phyloP scores from a whole-genome alignment of 1,284 basidiomycete species.

The Phylloporus sp. region DNA sequence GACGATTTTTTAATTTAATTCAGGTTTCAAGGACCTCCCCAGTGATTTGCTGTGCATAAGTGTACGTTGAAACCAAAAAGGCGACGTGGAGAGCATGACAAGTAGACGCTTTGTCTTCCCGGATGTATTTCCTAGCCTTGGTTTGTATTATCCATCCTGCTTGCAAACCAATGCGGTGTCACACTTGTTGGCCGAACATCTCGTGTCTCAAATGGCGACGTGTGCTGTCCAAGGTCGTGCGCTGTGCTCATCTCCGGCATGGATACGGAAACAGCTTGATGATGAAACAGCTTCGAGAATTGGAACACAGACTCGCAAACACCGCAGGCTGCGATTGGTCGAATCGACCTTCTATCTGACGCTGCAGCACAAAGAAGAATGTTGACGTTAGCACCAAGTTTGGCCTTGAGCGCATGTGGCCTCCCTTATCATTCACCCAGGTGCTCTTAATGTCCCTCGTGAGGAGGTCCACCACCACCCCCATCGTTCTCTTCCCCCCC shows the following conservation, averaged over 20 bases:
- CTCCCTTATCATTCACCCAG: slow-evolving; percentile 36
- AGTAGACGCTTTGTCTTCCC: slow-evolving; percentile 33
- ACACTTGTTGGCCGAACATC: slow-evolving; percentile 29
- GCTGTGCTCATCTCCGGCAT: slow-evolving; percentile 39
- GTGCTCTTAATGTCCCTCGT: slow-evolving; percentile 40
- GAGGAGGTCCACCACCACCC: slow-evolving; percentile 16
- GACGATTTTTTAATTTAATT: slow-evolving; percentile 9
- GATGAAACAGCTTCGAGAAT: slow-evolving; percentile 44
- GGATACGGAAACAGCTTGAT: slow-evolving; percentile 32
- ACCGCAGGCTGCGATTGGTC: slow-evolving; percentile 39
- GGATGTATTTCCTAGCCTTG: slow-evolving; percentile 39
- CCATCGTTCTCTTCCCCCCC: slow-evolving; percentile 18
- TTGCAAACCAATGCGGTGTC: slow-evolving; percentile 26
- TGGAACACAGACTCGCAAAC: slow-evolving; percentile 32
- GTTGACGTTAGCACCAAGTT: slow-evolving; percentile 36
- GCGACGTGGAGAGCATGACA: slow-evolving; percentile 34
- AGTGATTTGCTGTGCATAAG: slow-evolving; percentile 32
- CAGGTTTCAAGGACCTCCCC: slow-evolving; percentile 51
- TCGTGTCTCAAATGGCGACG: slow-evolving; percentile 19
- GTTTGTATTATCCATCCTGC: slow-evolving; percentile 37
- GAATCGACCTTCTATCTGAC: slow-evolving; percentile 37
- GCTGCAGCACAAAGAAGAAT: slow-evolving; percentile 36
- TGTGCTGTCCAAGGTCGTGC: slow-evolving; percentile 26
- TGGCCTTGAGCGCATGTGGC: slow-evolving; percentile 32
- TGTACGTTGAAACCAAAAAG: slow-evolving; percentile 22